A percentile compares a stretch with the other conserved stretches of the same genome.
phyloP scores from a whole-genome alignment of 345 rosid species.

The Eucalyptus sideroxylon region DNA sequence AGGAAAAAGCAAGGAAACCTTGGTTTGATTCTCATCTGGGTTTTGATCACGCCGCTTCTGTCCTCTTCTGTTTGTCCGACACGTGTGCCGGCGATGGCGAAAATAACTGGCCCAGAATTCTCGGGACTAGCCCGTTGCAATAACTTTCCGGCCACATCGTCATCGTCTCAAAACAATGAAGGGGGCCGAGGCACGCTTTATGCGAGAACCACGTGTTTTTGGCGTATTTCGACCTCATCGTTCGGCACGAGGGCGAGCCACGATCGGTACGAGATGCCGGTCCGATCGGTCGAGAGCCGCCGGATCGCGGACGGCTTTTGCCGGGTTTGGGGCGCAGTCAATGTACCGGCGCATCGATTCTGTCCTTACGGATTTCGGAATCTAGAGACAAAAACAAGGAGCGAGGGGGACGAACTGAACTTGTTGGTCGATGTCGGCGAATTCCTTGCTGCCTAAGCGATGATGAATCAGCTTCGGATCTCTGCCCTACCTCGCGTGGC shows the following conservation, averaged over 20 bases:
- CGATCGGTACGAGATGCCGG: neutral
- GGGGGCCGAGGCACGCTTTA: neutral
- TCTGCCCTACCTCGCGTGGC: neutral
- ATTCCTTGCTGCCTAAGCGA: neutral
- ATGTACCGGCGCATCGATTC: neutral
- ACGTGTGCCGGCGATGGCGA: neutral
- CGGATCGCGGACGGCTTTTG: neutral
- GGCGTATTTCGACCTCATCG: neutral
- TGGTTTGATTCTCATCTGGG: neutral
- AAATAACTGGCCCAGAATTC: neutral
- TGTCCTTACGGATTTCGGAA: neutral
- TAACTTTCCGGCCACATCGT: neutral
- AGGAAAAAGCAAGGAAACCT: neutral
- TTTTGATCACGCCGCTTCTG: neutral
- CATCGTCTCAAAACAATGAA: neutral
- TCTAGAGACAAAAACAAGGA: neutral
- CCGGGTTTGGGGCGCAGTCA: neutral
- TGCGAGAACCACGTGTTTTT: neutral
- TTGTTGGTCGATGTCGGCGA: neutral
- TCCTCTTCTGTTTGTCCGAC: neutral
- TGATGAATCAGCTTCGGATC: neutral
- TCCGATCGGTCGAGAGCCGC: neutral
- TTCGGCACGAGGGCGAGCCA: neutral
- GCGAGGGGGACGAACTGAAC: neutral
- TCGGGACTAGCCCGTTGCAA: neutral